A percentile compares a stretch with the other conserved stretches of the same genome.
These are phyloP conservation scores for Sugiyamaella chiloensis DNA, from an alignment of 805 yeast species.

Conservation along the genomic window DNA sequence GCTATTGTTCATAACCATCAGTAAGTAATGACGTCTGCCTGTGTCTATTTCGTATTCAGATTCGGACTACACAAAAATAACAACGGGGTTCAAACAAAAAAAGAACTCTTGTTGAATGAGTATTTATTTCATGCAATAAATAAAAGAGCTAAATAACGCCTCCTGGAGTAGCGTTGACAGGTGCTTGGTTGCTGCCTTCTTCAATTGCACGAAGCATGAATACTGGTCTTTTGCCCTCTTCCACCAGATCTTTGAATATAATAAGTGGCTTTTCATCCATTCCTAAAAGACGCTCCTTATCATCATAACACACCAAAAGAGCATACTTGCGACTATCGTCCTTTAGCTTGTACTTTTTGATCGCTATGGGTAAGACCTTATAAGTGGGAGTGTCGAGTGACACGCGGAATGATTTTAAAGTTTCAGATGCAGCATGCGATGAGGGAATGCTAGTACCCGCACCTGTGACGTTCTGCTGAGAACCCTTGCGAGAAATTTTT, in stretches of 20 bases:
- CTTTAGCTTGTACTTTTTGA: conserved; percentile 75
- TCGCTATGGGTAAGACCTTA: conserved; percentile 81
- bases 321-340: conserved; percentile 89
- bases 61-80: no score
- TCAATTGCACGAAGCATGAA: conserved; percentile 88
- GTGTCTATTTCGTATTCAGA: no score
- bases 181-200: conserved; percentile 29
- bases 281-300: conserved; percentile 78
- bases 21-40: no score
- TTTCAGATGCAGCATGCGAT: conserved; percentile 45
- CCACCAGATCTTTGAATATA: conserved; percentile 79
- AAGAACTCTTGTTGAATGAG: not conserved
- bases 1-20: no score
- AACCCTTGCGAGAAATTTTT: not conserved
- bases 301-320: conserved; percentile 84
- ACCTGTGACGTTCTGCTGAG: not conserved
- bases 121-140: not conserved
- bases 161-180: conserved; percentile 26
- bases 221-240: conserved; percentile 82
- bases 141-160: conserved; percentile 22
- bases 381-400: conserved; percentile 89
- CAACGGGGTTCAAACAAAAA: no score
- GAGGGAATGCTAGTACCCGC: not conserved
- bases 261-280: conserved; percentile 85
- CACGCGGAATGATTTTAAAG: conserved; percentile 78